These are phyloP conservation scores for Oryza officinalis DNA, from an alignment of 176 grass and related monocot genomes.

Conservation along the genomic window DNA sequence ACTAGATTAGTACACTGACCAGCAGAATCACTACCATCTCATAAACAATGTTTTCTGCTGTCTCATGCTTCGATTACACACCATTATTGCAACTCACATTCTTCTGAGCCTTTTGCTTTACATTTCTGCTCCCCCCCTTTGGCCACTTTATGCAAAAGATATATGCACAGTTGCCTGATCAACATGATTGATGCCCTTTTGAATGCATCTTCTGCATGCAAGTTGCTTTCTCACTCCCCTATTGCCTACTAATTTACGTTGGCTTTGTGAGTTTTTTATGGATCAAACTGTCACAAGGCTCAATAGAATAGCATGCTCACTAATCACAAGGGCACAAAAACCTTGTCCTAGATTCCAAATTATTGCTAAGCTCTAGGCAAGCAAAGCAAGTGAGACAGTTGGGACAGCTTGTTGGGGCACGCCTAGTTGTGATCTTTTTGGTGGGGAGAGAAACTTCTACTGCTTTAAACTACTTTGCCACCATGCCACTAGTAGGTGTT, in stretches of 20 bases:
- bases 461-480: slow-evolving; percentile 10
- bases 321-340: slow-evolving; percentile 30
- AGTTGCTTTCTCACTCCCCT: slow-evolving; percentile 49
- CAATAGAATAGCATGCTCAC: slow-evolving; percentile 31
- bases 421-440: slow-evolving; percentile 18
- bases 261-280: not conserved
- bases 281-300: not conserved
- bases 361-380: slow-evolving; percentile 15
- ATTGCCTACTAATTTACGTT: not conserved
- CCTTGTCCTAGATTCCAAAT: slow-evolving; percentile 33
- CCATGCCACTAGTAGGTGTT: not conserved
- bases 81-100: slow-evolving; percentile 10
- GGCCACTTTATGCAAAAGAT: slow-evolving; percentile 26
- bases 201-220: not conserved
- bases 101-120: not conserved
- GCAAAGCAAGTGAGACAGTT: slow-evolving; percentile 14
- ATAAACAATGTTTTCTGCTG: slow-evolving; percentile 23
- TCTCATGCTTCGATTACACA: slow-evolving; percentile 23
- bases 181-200: slow-evolving; percentile 28
- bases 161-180: not conserved
- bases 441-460: slow-evolving; percentile 26
- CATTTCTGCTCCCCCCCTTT: not conserved
- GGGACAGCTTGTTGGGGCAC: slow-evolving; percentile 19
- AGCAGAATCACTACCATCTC: slow-evolving; percentile 45
- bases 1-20: slow-evolving; percentile 22